phyloP scores from a whole-genome alignment of 176 grass and related monocot genomes.

The Triticum monococcum region DNA sequence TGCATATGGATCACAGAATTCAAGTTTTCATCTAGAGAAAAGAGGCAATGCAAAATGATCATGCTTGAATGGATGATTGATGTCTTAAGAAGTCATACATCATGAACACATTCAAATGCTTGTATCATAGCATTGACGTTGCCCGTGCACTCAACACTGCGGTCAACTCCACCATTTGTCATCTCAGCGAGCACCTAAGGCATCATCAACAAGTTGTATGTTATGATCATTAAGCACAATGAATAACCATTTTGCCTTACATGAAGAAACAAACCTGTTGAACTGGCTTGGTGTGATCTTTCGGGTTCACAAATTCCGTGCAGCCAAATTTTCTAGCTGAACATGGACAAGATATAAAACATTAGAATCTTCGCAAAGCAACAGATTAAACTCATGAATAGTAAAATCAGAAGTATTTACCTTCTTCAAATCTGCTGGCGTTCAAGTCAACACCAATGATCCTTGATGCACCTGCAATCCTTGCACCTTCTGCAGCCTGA shows the following conservation, averaged over 20 bases:
- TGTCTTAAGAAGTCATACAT: conserved; percentile 33
- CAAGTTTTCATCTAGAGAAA: background rate
- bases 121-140: conserved; percentile 81
- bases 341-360: background rate
- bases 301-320: conserved; percentile 82
- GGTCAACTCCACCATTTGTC: conserved; percentile 83
- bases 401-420: conserved; percentile 17
- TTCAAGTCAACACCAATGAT: conserved; percentile 91
- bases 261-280: conserved; percentile 58
- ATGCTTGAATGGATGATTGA: background rate
- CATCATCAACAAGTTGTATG: background rate
- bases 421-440: conserved; percentile 70
- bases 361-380: background rate
- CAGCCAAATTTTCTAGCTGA: conserved; percentile 83
- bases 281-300: conserved; percentile 66
- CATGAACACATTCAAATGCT: conserved; percentile 89
- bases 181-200: conserved; percentile 83
- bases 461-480: conserved; percentile 66
- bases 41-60: background rate
- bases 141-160: conserved; percentile 83
- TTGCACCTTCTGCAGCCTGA: conserved; percentile 82
- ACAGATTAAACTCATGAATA: background rate
- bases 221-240: background rate
- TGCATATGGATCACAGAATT: conserved; percentile 1
- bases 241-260: background rate